phyloP scores from a whole-genome alignment of 2,329 filamentous ascomycete species.

The Cladophialophora exuberans region DNA sequence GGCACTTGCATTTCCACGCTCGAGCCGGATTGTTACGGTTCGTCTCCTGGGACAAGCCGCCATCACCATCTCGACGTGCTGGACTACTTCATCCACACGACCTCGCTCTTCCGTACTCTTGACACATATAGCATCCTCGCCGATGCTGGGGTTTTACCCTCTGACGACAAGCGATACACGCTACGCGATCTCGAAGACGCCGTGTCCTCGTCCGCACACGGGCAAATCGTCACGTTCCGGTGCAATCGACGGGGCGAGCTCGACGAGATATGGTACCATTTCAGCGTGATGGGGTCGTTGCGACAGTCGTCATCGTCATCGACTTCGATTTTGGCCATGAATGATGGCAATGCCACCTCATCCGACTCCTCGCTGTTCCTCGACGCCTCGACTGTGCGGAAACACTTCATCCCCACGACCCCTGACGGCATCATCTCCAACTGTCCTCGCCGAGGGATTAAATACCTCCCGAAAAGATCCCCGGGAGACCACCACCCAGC shows the following conservation, averaged over 20 bases:
- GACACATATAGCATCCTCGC: constrained; percentile 67
- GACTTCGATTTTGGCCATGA: background rate
- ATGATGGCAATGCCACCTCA: background rate
- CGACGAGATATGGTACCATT: constrained; percentile 65
- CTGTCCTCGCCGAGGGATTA: constrained; percentile 66
- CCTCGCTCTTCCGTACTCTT: constrained; percentile 67
- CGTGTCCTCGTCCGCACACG: constrained; percentile 57
- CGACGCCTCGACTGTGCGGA: constrained; percentile 58
- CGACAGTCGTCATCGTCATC: constrained; percentile 25
- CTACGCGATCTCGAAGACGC: constrained; percentile 62
- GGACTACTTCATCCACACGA: constrained; percentile 69
- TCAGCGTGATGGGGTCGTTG: constrained; percentile 58
- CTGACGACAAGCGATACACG: constrained; percentile 60
- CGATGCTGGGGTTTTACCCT: constrained; percentile 63
- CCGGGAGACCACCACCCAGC: constrained; percentile 29
- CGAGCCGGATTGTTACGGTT: constrained; percentile 66
- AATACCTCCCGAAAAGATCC: constrained; percentile 64
- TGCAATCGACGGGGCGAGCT: constrained; percentile 57
- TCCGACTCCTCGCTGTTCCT: constrained; percentile 25
- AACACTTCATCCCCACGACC: constrained; percentile 38
- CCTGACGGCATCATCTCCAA: constrained; percentile 61
- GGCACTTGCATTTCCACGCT: constrained; percentile 70
- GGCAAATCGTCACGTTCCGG: constrained; percentile 61
- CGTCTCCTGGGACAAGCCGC: constrained; percentile 54
- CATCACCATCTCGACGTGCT: constrained; percentile 57